A percentile compares a stretch with the other conserved stretches of the same genome.
These are phyloP conservation scores for Gentiana dahurica DNA, from an alignment of 257 asterid genomes.

Conservation along the genomic window DNA sequence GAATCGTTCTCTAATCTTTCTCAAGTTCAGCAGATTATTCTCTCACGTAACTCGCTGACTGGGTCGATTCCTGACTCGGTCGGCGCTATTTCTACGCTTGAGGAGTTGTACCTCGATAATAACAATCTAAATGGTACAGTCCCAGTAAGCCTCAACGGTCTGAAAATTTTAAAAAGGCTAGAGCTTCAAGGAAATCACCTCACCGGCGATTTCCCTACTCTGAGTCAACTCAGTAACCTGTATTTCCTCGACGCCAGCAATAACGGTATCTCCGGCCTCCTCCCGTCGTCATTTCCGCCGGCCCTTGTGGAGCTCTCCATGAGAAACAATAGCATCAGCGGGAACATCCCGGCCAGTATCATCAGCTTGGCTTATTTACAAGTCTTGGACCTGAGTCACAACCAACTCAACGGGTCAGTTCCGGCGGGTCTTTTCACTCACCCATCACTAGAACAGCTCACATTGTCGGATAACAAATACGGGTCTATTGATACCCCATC, in stretches of 20 bases:
- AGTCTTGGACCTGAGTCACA: constrained; percentile 73
- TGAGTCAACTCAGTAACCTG: constrained; percentile 35
- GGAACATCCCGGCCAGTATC: constrained; percentile 35
- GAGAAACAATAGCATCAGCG: constrained; percentile 49
- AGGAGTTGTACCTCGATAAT: constrained; percentile 47
- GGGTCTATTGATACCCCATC: constrained; percentile 44
- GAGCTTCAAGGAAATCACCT: constrained; percentile 57
- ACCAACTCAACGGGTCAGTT: constrained; percentile 47
- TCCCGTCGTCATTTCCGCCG: constrained; percentile 46
- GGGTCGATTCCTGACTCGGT: constrained; percentile 44
- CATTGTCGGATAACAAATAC: constrained; percentile 44
- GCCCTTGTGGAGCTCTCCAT: constrained; percentile 31
- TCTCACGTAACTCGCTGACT: constrained; percentile 50
- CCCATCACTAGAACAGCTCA: constrained; percentile 59
- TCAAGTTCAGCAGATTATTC: constrained; percentile 34
- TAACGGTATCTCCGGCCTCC: constrained; percentile 50
- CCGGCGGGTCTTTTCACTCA: constrained; percentile 64
- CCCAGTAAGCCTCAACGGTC: constrained; percentile 39
- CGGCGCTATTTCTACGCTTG: constrained; percentile 33
- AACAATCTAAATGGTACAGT: constrained; percentile 44
- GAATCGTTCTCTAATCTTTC: constrained; percentile 37
- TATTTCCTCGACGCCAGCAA: constrained; percentile 59
- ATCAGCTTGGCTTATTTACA: constrained; percentile 25
- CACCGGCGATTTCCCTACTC: constrained; percentile 40
- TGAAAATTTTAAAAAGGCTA: constrained; percentile 47